Conservation (phyloP, 2,329 filamentous ascomycete species). For the Rugonectria rugulosa region DNA sequence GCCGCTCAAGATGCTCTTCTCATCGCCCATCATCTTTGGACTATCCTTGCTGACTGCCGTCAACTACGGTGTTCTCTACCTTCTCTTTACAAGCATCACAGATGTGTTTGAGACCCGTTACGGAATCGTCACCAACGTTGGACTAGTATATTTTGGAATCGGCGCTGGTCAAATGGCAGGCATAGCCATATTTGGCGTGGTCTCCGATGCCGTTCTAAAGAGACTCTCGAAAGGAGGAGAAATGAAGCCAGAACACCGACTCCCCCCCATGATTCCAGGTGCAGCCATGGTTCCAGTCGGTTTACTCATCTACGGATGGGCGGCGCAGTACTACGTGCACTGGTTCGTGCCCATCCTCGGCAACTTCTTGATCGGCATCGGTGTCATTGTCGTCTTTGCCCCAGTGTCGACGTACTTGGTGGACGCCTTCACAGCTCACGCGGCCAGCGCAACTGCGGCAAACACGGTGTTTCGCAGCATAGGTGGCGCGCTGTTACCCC, state of each 20-base stretch:
- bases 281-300: conserved; percentile 29
- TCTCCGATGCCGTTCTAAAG: conserved; percentile 22
- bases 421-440: conserved; percentile 28
- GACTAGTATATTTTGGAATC: conserved; percentile 58
- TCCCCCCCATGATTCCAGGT: conserved; percentile 30
- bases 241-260: conserved; percentile 29
- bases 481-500: conserved; percentile 21
- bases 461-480: conserved; percentile 27
- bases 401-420: conserved; percentile 50
- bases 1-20: conserved; percentile 58
- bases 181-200: conserved; percentile 8
- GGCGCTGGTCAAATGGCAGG: conserved; percentile 39
- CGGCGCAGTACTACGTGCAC: conserved; percentile 54
- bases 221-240: conserved; percentile 20
- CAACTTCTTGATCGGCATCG: conserved; percentile 49
- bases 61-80: conserved; percentile 62
- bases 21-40: conserved; percentile 52
- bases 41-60: conserved; percentile 59
- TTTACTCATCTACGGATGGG: conserved; percentile 38
- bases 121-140: conserved; percentile 36
- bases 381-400: conserved; percentile 50
- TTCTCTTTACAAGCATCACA: conserved; percentile 61
- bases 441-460: conserved; percentile 27
- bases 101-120: conserved; percentile 53
- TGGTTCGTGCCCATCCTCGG: conserved; percentile 62